phyloP scores from a whole-genome alignment of 202 grass and related monocot genomes.

The Setaria italica region DNA sequence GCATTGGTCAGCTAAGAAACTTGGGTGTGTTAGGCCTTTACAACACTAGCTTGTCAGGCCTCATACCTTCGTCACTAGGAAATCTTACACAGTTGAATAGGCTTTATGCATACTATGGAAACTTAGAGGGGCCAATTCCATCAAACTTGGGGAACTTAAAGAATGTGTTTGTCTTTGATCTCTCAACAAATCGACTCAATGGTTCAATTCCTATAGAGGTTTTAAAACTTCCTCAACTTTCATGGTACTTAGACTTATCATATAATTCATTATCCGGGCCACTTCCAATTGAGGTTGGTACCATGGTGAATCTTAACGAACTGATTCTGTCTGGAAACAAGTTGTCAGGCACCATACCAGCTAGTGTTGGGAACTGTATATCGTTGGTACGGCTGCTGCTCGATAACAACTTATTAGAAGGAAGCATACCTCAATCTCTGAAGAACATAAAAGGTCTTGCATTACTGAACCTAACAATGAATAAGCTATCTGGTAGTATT shows the following conservation, averaged over 20 bases:
- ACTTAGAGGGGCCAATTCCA: conserved; percentile 47
- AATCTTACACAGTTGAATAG: conserved; percentile 44
- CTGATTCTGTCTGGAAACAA: conserved; percentile 51
- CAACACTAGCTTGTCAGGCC: conserved; percentile 39
- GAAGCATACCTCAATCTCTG: conserved; percentile 36
- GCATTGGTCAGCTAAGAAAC: conserved; percentile 36
- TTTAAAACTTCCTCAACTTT: conserved; percentile 1
- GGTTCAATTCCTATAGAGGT: conserved; percentile 43
- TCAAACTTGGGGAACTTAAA: conserved; percentile 38
- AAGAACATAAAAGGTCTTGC: conserved; percentile 28
- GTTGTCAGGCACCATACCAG: conserved; percentile 40
- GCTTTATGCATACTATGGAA: not conserved
- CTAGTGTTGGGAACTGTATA: conserved; percentile 32
- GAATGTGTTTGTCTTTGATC: conserved; percentile 28
- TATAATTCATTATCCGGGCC: conserved; percentile 44
- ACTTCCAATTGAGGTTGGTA: conserved; percentile 38
- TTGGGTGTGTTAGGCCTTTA: conserved; percentile 22
- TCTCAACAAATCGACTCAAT: conserved; percentile 33
- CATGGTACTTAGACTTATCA: conserved; percentile 24
- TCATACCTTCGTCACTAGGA: conserved; percentile 34
- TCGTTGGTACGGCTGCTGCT: conserved; percentile 11
- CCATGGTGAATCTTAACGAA: conserved; percentile 23
- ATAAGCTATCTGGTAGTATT: conserved; percentile 50
- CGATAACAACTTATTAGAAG: conserved; percentile 43
- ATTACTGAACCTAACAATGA: conserved; percentile 40